phyloP scores from a whole-genome alignment of 1,139 yeast species.

The Geotrichum candidum region DNA sequence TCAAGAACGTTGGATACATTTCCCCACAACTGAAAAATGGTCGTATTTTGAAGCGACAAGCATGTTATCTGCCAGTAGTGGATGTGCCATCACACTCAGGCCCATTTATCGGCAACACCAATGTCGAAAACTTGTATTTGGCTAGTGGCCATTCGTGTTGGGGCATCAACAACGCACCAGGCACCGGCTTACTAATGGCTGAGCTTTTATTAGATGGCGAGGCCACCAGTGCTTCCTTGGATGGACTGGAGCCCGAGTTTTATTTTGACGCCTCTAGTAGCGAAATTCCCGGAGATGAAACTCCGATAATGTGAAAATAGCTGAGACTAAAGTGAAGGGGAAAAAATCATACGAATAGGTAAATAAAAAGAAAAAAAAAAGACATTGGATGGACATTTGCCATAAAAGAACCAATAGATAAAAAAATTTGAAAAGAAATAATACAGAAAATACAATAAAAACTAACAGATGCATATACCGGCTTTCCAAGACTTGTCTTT shows the following conservation, averaged over 20 bases:
- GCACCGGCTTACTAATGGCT: conserved; percentile 86
- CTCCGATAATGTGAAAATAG: not conserved
- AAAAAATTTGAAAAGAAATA: not conserved
- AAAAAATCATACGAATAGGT: not conserved
- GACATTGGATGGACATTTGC: no score
- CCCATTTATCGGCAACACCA: conserved; percentile 89
- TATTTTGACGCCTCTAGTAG: conserved; percentile 50
- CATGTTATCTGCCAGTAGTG: conserved; percentile 90
- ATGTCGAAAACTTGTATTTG: conserved; percentile 66
- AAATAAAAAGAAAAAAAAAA: no score
- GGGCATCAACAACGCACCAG: conserved; percentile 98
- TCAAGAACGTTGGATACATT: conserved; percentile 72
- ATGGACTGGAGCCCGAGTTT: conserved; percentile 75
- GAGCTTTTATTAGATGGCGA: conserved; percentile 82
- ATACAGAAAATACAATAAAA: not conserved
- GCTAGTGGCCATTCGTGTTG: conserved; percentile 97
- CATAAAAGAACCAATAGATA: not conserved
- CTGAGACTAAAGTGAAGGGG: not conserved
- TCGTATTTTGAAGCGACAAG: conserved; percentile 75
- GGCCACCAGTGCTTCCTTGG: conserved; percentile 67
- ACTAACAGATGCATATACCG: no score
- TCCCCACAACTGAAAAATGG: conserved; percentile 71
- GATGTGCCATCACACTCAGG: conserved; percentile 91
- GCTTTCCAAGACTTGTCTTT: no score
- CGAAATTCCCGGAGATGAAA: not conserved